Base-by-base conservation (phyloP, 768 basidiomycete genomes). In the Mrakia hoshinonis region DNA sequence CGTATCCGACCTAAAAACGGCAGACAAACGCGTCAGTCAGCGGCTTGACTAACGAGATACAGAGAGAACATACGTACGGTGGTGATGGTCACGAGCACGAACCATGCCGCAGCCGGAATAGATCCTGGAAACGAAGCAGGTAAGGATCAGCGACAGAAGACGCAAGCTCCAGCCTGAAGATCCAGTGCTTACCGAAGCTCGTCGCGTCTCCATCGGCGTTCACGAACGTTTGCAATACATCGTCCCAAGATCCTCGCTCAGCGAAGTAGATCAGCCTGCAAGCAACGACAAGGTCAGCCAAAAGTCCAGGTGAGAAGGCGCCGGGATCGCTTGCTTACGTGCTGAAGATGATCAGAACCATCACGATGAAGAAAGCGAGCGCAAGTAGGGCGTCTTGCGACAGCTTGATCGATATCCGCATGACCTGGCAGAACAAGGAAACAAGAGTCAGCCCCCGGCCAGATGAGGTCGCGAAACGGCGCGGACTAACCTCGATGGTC, bases 231-330 rank as follows among this genome's bases (percentile, higher is more conserved):
- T 86, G 88, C 0, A 95, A 80, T 1, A 84, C 84, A 9, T 85
- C 85, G 73, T 94, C 92, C 92, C 92, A 96, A 1, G 87, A 87
- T 0, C 92, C 92, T 24, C 92, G 83, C 80, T 96, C 92, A 1
- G 88, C 87, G 76, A 95, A 95, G 77, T 93, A 94, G 73, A 89
- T 89, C 68, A 29, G 22, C 0, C 6, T 9, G 9, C 26, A 60
- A 38, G 29, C 26, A 67, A 26, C 38, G 49, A 54, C 15, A 29
- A 10, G 10, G 43, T 61, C 26, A 62, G 60, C 13, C 47, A 36
- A 43, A 39, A 36, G 47, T 52, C 15, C 24, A 43, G 43, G 61
- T 34, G 18, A 65, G 18, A 20, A 24, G 13, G 3, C 15, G 29
- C 2, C 24, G 3, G 3, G 18, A 24, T 6, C 26, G 47, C 22